Evolutionary conservation across 768 basidiomycete species (phyloP), one percentile per base, ranked within the genome.

Genomic region (Amanita pseudoporphyria): DNA sequence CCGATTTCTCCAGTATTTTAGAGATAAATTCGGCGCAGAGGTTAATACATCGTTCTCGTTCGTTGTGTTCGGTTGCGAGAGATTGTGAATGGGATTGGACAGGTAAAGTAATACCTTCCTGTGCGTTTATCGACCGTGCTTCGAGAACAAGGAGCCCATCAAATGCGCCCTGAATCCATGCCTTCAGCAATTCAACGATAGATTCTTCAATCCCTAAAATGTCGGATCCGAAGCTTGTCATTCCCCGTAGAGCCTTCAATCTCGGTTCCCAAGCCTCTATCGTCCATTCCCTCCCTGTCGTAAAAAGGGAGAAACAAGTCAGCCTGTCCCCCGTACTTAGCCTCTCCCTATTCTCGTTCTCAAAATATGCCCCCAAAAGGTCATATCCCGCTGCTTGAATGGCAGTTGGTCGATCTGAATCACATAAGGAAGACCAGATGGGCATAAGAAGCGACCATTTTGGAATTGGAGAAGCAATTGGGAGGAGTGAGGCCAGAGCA

Each of bases 311-410:
- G 46, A 87, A 78, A 52, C 80, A 82, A 0, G 79, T 69, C 9
- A 84, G 62, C 22, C 79, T 70, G 51, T 88, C 85, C 1, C 78
- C 68, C 2, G 78, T 81, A 1, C 67, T 64, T 18, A 79, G 64
- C 18, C 63, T 67, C 16, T 49, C 31, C 10, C 31, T 40, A 26
- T 41, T 18, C 13, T 37, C 36, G 58, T 81, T 79, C 57, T 84
- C 78, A 67, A 78, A 80, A 60, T 82, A 89, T 2, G 82, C 73
- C 12, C 81, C 70, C 45, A 88, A 69, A 53, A 87, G 78, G 51
- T 89, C 87, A 55, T 73, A 86, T 1, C 87, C 87, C 0, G 79
- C 74, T 6, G 75, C 75, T 57, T 86, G 84, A 3, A 88, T 53
- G 0, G 78, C 65, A 0, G 70, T 53, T 1, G 84, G 83, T 0